Evolutionary conservation across 2,329 filamentous ascomycete species (phyloP).

Genomic region (Fusarium devonianum): DNA sequence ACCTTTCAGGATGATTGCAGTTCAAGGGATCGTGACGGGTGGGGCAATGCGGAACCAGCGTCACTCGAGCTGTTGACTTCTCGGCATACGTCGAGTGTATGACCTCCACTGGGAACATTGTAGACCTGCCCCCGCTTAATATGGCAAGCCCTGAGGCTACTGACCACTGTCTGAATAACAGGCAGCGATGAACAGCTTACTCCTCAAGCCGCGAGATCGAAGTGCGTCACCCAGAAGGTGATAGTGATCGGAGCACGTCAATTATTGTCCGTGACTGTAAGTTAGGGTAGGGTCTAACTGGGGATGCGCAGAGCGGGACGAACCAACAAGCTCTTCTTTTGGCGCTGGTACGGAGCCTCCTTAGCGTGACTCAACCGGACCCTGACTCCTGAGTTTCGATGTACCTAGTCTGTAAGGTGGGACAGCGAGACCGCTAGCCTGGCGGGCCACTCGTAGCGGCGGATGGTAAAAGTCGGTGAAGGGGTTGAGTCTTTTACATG

Average conservation of each 20-base stretch:
- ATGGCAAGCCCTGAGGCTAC: conserved; percentile 3
- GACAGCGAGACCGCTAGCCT: conserved; percentile 34
- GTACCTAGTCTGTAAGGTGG: conserved; percentile 35
- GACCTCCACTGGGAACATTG: too few species aligned
- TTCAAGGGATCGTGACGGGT: too few species aligned
- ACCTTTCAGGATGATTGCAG: too few species aligned
- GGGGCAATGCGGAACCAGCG: not conserved
- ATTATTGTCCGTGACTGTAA: conserved; percentile 8
- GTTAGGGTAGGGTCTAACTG: too few species aligned
- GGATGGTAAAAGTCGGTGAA: conserved; percentile 45
- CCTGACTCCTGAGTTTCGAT: conserved; percentile 38
- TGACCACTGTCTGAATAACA: too few species aligned
- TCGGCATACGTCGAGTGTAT: not conserved
- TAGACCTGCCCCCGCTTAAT: not conserved
- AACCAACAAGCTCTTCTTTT: conserved; percentile 29
- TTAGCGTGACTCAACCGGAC: conserved; percentile 35
- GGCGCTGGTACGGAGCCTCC: conserved; percentile 18
- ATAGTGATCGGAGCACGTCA: too few species aligned
- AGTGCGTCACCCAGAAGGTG: too few species aligned
- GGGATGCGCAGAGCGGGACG: conserved; percentile 21
- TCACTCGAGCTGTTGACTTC: not conserved
- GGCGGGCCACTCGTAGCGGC: conserved; percentile 37
- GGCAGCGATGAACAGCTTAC: too few species aligned
- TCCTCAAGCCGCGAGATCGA: too few species aligned
- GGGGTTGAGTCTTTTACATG: conserved; percentile 27